Evolutionary conservation across 495 filamentous ascomycete genomes (phyloP), one percentile per base, ranked within the genome.

Genomic region (Xylaria telfairii): DNA sequence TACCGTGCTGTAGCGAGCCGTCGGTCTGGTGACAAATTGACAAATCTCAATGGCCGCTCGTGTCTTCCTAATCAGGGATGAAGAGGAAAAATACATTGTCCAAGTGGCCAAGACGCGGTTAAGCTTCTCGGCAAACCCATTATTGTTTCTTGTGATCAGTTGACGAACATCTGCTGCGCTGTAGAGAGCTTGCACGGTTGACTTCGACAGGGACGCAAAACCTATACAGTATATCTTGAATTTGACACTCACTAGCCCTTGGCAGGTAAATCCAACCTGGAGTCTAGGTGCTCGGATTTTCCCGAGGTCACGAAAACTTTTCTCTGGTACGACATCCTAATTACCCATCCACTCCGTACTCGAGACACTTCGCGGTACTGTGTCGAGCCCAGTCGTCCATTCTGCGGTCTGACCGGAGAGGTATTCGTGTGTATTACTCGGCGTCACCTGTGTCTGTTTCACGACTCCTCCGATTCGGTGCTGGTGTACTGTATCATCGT

Each of bases 1-100:
- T 32, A 34, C 42, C 62, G 37, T 65, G 12, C 41, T 63, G 60
- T 32, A 41, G 34, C 60, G 60, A 63, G 61, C 41, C 44, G 30
- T 5, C 42, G 30, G 44, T 65, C 28, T 65, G 5, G 62, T 49
- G 44, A 49, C 32, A 41, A 37, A 34, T 49, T 53, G 32, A 54
- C 47, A 54, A 51, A 65, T 51, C 39, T n/a, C n/a, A 4, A 51
- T 51, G 30, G 17, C 24, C 28, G 26, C 13, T 64, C 30, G 19
- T 51, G 44, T 51, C 10, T 39, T 53, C 30, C 6, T 30, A 4
- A n/a, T 19, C 39, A 17, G 44, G 26, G 21, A 15, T 4, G 15
- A 32, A 15, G 2, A 19, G 53, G 54, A 10, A 10, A n/a, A 10
- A 59, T 5, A 13, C 10, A 9, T 24, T 32, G 5, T 5, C 41